Percentiles rank a stretch among this genome's conserved stretches.
Conservation (phyloP, 2,329 filamentous ascomycete species). For the Sporothrix pallida region DNA sequence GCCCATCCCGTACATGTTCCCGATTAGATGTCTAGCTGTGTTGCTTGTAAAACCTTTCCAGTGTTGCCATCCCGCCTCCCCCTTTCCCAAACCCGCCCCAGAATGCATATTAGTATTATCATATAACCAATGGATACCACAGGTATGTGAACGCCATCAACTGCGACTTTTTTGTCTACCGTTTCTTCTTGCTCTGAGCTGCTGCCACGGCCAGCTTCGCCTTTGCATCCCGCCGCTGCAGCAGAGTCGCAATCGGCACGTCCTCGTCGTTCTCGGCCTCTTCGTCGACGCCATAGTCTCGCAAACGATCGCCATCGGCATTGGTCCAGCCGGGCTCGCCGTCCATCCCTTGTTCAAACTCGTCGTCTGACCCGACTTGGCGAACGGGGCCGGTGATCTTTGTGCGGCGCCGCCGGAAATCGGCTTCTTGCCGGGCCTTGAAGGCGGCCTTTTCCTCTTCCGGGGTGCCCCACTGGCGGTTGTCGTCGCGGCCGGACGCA, state of each 20-base stretch:
- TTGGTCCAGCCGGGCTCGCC: constrained; percentile 72
- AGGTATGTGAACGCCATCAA: background rate
- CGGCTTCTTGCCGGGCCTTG: constrained; percentile 55
- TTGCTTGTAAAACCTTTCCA: background rate
- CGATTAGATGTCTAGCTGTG: background rate
- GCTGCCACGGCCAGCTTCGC: background rate
- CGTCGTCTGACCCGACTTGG: constrained; percentile 38
- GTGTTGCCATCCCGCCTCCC: no score
- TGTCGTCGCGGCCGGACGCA: constrained; percentile 16
- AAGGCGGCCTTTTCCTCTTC: constrained; percentile 59
- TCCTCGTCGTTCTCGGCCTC: constrained; percentile 64
- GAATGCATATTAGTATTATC: background rate
- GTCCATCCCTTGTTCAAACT: constrained; percentile 45
- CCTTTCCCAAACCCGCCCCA: background rate
- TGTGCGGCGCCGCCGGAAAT: constrained; percentile 48
- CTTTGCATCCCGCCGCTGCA: constrained; percentile 59
- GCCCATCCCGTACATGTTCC: background rate
- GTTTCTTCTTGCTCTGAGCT: constrained; percentile 27
- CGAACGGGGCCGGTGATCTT: constrained; percentile 18
- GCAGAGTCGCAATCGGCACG: constrained; percentile 71
- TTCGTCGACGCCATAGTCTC: constrained; percentile 81
- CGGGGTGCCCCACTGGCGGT: constrained; percentile 45
- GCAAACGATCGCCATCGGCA: constrained; percentile 73
- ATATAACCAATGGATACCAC: background rate
- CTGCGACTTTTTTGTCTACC: background rate